phyloP scores from a whole-genome alignment of 495 filamentous ascomycete genomes.

The Podospora bellae-mahoneyi region DNA sequence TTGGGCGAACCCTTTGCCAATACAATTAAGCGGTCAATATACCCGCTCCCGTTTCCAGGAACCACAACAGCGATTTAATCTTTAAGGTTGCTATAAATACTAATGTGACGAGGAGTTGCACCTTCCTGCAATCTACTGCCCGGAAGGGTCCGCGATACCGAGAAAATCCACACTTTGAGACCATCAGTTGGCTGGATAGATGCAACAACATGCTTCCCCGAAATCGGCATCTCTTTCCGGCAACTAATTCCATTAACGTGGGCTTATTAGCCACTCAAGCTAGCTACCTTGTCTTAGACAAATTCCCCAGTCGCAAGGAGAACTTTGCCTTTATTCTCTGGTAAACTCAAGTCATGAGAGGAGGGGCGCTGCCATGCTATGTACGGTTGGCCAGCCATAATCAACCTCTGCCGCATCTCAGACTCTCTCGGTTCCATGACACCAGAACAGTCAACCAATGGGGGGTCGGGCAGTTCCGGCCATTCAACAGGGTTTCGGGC shows the following conservation, averaged over 20 bases:
- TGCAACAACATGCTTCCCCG: not conserved
- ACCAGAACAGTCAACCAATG: too few species aligned
- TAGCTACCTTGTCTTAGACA: not conserved
- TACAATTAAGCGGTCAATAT: constrained; percentile 9
- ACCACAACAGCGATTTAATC: not conserved
- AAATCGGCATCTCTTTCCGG: not conserved
- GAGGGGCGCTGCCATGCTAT: too few species aligned
- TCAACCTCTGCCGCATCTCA: too few species aligned
- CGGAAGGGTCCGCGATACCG: not conserved
- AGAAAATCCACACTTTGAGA: not conserved
- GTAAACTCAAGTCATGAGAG: not conserved
- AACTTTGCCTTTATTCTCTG: not conserved
- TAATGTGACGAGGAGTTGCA: not conserved
- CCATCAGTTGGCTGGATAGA: not conserved
- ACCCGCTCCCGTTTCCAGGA: not conserved
- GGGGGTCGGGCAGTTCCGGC: too few species aligned
- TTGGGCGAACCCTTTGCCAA: not conserved
- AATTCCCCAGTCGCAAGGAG: not conserved
- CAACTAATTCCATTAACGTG: not conserved
- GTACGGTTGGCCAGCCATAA: too few species aligned
- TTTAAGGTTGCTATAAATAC: constrained; percentile 7
- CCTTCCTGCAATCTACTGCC: not conserved
- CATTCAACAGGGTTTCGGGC: too few species aligned
- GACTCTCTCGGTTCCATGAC: too few species aligned
- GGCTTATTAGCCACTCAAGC: too few species aligned